These are phyloP conservation scores for Pterulicium gracile DNA, from an alignment of 1,284 basidiomycete species.

Conservation along the genomic window DNA sequence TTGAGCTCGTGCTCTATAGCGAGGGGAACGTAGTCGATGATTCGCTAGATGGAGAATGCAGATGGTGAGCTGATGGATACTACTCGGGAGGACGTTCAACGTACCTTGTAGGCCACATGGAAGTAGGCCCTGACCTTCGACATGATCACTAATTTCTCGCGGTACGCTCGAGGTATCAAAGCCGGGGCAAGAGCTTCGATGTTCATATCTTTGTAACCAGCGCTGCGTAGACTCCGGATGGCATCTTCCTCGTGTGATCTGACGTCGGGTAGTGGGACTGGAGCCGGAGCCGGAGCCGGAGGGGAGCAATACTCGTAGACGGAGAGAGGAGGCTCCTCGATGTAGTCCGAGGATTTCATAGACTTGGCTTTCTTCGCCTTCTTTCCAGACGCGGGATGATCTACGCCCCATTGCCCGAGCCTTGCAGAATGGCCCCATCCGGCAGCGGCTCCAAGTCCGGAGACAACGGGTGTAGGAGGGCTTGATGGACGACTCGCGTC, in stretches of 20 bases:
- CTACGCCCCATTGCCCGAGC: too few species aligned
- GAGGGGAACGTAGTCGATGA: constrained; percentile 41
- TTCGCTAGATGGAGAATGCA: constrained; percentile 26
- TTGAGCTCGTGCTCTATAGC: constrained; percentile 40
- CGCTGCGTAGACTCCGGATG: neutral
- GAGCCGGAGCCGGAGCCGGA: neutral
- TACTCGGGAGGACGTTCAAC: constrained; percentile 3
- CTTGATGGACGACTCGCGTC: too few species aligned
- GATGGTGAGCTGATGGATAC: neutral
- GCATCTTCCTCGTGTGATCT: neutral
- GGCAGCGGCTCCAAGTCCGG: too few species aligned
- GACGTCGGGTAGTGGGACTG: neutral
- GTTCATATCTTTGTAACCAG: neutral
- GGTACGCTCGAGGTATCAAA: constrained; percentile 11
- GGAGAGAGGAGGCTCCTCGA: too few species aligned
- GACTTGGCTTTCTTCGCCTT: too few species aligned
- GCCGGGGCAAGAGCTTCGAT: constrained; percentile 2
- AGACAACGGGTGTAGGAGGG: too few species aligned
- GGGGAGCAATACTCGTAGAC: too few species aligned
- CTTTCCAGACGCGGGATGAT: too few species aligned
- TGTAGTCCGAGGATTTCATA: too few species aligned
- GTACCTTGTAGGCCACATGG: constrained; percentile 34
- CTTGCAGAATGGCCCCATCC: too few species aligned
- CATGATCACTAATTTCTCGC: constrained; percentile 36
- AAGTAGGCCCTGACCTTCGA: constrained; percentile 42